Evolutionary conservation across 1,284 basidiomycete genomes (phyloP), one percentile per base, ranked within the genome.

Genomic region (Pholiota adiposa): DNA sequence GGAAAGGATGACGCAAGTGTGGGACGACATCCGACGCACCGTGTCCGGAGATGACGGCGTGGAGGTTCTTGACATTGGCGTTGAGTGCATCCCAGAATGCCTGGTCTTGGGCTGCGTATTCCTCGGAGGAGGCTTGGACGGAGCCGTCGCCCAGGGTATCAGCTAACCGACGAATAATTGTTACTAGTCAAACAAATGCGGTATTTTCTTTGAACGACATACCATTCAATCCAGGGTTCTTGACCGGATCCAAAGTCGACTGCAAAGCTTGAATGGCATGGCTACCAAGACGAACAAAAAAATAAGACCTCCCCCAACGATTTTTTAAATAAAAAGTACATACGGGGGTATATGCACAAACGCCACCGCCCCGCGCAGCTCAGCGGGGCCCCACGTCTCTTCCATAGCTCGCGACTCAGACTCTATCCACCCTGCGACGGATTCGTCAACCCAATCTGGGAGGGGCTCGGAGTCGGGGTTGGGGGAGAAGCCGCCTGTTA

Each of bases 271-370:
- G 78, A 36, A 87, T 80, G 3, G 75, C 72, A 65, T 87, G 79
- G 2, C 86, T 88, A 27, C 4, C n/a, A n/a, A n/a, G n/a, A n/a
- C n/a, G n/a, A n/a, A n/a, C n/a, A n/a, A n/a, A n/a, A 23, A 21
- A 36, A 25, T 18, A 12, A 11, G n/a, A 52, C 8, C 5, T 19
- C 2, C 8, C 5, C 11, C 14, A 38, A 21, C 21, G 1, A 2
- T 16, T n/a, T 3, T 7, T 9, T 29, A 27, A 44, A 14, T 27
- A 36, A 38, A 11, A 36, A 21, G 14, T 23, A 9, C 79, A 29
- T 63, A 85, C 84, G 82, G 84, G 48, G 88, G 88, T 58, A 90
- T 89, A 66, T 90, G 88, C 12, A 90, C 86, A 65, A 90, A 90
- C 0, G 83, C 88, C 3, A 90, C 65, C 2, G 88, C 82, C 25